Base-by-base conservation (phyloP, 495 filamentous ascomycete species). In the Xylaria curta region DNA sequence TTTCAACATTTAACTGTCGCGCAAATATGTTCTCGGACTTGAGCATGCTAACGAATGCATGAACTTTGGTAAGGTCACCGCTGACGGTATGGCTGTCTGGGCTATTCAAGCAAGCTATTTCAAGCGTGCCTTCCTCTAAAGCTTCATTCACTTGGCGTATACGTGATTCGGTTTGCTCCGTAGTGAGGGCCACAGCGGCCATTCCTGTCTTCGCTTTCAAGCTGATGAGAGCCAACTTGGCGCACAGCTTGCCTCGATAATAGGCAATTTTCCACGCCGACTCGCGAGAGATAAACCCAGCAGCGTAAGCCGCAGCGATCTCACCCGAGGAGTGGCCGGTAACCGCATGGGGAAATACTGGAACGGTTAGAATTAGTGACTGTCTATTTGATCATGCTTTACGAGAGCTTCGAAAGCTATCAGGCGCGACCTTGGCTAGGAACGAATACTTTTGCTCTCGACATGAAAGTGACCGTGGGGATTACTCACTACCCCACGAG, bases 311-410 rank as follows among this genome's bases (percentile, higher is more conserved):
- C 2, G 84, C 85, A 33, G 80, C 83, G 75, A 90, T 90, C 74
- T 91, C 89, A 10, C 89, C 89, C 72, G 85, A 87, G 10, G 88
- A 90, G 70, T 91, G 88, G 8, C 89, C 89, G 6, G 87, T 81
- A 1, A 89, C 86, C 33, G 83, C 82, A n/a, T 75, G 70, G 0
- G 87, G 87, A 1, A 67, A 72, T n/a, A 91, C 53, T 56, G 28
- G 26, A 56, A 17, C 5, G 17, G 26, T 56, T 12, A 1, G 13
- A 31, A 24, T 56, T 4, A 56, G 53, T 31, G 4, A 56, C 15
- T 2, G 7, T 4, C 26, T 3, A 4, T 17, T 17, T 15, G 26
- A 31, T 12, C 4, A 12, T 7, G 9, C 17, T 56, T 54, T 7
- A 56, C 28, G 12, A 7, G 3, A 13, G 26, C 2, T 56, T 56